Evolutionary conservation across 2,329 filamentous ascomycete genomes (phyloP).

Genomic region (Sporothrix luriei): DNA sequence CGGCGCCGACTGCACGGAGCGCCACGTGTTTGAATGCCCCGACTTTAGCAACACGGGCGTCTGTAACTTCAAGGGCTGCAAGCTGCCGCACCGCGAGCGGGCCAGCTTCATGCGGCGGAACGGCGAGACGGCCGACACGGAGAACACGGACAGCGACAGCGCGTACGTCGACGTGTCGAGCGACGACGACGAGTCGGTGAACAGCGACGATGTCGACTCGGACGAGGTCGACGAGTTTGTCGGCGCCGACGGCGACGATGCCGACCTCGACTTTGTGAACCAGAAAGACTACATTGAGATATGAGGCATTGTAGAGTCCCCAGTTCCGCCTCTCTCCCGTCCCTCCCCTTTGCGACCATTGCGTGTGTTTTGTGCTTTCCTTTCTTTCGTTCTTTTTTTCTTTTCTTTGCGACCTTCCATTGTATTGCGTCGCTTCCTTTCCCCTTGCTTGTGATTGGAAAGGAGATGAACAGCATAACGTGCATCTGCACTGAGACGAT

Average conservation of each 20-base stretch:
- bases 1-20: constrained; percentile 73
- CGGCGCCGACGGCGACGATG: constrained; percentile 54
- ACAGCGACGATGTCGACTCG: constrained; percentile 78
- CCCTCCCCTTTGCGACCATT: neutral
- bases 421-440: neutral
- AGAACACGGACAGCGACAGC: constrained; percentile 40
- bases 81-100: constrained; percentile 82
- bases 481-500: constrained; percentile 22
- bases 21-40: constrained; percentile 91
- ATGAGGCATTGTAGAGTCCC: constrained; percentile 36
- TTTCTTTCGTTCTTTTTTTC: neutral
- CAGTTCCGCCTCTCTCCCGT: neutral
- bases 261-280: constrained; percentile 57
- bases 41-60: constrained; percentile 89
- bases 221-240: constrained; percentile 71
- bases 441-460: neutral
- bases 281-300: constrained; percentile 63
- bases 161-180: constrained; percentile 72
- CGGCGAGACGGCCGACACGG: constrained; percentile 53
- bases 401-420: neutral
- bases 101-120: constrained; percentile 76
- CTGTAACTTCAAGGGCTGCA: constrained; percentile 80
- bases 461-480: neutral
- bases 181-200: constrained; percentile 77
- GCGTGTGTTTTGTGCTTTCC: neutral